phyloP scores from a whole-genome alignment of 2,329 filamentous ascomycete species.

The Cytospora paraplurivora region DNA sequence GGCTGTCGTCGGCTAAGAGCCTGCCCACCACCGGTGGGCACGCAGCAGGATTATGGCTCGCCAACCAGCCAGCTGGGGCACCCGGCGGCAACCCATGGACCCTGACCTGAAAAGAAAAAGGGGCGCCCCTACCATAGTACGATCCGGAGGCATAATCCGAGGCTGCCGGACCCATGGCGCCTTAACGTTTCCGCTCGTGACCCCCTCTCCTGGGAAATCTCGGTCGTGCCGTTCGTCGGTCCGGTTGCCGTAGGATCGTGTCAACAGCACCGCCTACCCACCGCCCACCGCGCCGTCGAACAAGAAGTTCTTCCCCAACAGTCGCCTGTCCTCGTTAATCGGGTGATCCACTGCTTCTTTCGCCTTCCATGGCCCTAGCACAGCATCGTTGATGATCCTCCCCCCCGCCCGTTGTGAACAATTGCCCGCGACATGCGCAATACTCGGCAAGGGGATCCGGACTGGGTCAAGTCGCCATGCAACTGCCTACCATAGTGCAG shows the following conservation, averaged over 20 bases:
- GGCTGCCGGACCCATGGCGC: conserved; percentile 18
- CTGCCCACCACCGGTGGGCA: background rate
- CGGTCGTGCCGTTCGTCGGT: conserved; percentile 26
- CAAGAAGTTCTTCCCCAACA: conserved; percentile 11
- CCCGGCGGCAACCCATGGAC: conserved; percentile 4
- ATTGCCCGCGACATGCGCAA: conserved; percentile 20
- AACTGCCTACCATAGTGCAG: background rate
- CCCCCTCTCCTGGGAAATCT: conserved; percentile 25
- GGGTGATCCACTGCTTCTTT: conserved; percentile 22
- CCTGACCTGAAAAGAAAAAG: conserved; percentile 6
- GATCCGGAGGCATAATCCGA: conserved; percentile 24
- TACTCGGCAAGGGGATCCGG: background rate
- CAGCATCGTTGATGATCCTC: conserved; percentile 12
- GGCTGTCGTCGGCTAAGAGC: conserved; percentile 6
- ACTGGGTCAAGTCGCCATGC: conserved; percentile 2
- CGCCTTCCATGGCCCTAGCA: conserved; percentile 17
- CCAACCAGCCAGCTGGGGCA: background rate
- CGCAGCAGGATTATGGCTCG: background rate
- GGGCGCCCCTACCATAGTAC: conserved; percentile 17
- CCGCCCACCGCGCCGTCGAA: background rate
- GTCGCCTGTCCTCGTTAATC: conserved; percentile 24
- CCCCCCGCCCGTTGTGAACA: background rate
- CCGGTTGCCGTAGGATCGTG: conserved; percentile 17
- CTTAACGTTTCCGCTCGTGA: conserved; percentile 18
- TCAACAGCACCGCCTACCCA: conserved; percentile 4